phyloP scores from a whole-genome alignment of 1,284 basidiomycete genomes.

The Ustilago curta region DNA sequence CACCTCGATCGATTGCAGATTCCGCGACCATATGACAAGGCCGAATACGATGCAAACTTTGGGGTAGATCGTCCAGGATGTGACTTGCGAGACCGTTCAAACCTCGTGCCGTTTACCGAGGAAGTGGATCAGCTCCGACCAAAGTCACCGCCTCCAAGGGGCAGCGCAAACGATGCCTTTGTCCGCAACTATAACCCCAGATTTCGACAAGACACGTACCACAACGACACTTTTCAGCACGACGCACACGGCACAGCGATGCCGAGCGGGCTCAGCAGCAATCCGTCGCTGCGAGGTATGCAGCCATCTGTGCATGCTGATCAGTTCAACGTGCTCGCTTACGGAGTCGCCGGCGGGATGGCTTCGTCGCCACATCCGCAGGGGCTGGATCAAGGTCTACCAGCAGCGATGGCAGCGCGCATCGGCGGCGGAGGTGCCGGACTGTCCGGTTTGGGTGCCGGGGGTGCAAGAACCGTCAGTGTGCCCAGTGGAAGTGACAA shows the following conservation, averaged over 20 bases:
- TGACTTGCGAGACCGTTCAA: constrained; percentile 53
- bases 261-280: constrained; percentile 38
- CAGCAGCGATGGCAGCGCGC: constrained; percentile 6
- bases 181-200: constrained; percentile 4
- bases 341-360: background rate
- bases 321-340: background rate
- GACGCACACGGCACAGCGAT: constrained; percentile 8
- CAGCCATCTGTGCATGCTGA: constrained; percentile 12
- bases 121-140: constrained; percentile 62
- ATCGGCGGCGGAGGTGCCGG: constrained; percentile 34
- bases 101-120: constrained; percentile 58
- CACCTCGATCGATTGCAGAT: constrained; percentile 22
- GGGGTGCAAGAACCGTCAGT: constrained; percentile 59
- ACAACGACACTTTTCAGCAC: constrained; percentile 2
- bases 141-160: constrained; percentile 54
- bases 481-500: constrained; percentile 63
- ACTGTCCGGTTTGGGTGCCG: constrained; percentile 63
- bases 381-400: background rate
- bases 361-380: background rate
- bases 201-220: constrained; percentile 2
- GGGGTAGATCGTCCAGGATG: constrained; percentile 60
- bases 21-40: constrained; percentile 47
- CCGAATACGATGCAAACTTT: constrained; percentile 56
- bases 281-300: constrained; percentile 23
- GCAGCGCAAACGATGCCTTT: constrained; percentile 4